A percentile compares a stretch with the other conserved stretches of the same genome.
Evolutionary conservation across 2,329 filamentous ascomycete species (phyloP).

Genomic region (Aspergillus proliferans): DNA sequence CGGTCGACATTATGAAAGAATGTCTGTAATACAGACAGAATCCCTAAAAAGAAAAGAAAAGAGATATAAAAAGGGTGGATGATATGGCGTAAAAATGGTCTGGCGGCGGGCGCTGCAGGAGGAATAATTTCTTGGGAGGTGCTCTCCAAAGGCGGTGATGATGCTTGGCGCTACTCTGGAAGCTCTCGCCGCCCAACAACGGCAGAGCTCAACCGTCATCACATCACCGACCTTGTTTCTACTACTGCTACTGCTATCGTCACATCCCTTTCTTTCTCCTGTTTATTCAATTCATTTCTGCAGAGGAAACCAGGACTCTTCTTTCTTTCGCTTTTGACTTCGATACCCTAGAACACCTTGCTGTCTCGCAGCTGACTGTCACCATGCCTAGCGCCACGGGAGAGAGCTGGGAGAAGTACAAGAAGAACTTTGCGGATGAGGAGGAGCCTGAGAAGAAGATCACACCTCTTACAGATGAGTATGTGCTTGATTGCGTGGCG

Average conservation of each 20-base stretch:
- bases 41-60: slow-evolving; percentile 18
- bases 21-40: slow-evolving; percentile 21
- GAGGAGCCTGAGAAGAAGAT: slow-evolving; percentile 99
- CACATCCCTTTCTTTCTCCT: slow-evolving; percentile 12
- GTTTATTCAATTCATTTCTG: not conserved
- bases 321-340: slow-evolving; percentile 5
- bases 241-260: slow-evolving; percentile 14
- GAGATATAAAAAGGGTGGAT: slow-evolving; percentile 15
- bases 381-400: slow-evolving; percentile 90
- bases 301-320: too few species aligned
- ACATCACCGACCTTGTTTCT: slow-evolving; percentile 18
- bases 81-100: slow-evolving; percentile 15
- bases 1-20: slow-evolving; percentile 44
- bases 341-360: slow-evolving; percentile 3
- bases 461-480: slow-evolving; percentile 93
- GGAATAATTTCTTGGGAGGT: slow-evolving; percentile 35
- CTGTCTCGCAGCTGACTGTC: slow-evolving; percentile 23
- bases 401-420: slow-evolving; percentile 96
- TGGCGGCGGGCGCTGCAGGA: slow-evolving; percentile 16
- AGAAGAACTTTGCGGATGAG: slow-evolving; percentile 94
- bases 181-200: slow-evolving; percentile 34
- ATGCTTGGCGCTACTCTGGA: slow-evolving; percentile 26
- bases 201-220: slow-evolving; percentile 23
- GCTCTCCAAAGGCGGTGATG: slow-evolving; percentile 29
- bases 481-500: slow-evolving; percentile 33